Conservation (phyloP, 1,139 yeast species). For the Candida anutae region DNA sequence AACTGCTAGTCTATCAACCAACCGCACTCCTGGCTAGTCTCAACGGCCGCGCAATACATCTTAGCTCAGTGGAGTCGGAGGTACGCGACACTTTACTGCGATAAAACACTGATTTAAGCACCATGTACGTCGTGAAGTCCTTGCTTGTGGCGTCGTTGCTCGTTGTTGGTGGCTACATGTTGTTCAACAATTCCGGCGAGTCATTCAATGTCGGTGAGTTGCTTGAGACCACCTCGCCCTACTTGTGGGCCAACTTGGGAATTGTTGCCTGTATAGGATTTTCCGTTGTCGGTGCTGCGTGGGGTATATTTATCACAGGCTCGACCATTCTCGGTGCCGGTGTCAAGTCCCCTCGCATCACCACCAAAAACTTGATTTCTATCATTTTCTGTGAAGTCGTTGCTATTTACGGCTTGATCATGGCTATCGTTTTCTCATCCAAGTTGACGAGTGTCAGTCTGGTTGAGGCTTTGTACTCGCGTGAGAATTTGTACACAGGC, state of each 20-base stretch:
- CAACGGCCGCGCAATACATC: too few species aligned
- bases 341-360: conserved; percentile 93
- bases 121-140: conserved; percentile 15
- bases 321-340: conserved; percentile 96
- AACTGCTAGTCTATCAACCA: too few species aligned
- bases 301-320: conserved; percentile 98
- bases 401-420: conserved; percentile 95
- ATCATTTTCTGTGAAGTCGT: conserved; percentile 99
- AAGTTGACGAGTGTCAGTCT: conserved; percentile 67
- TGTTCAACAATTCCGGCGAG: conserved; percentile 90
- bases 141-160: conserved; percentile 24
- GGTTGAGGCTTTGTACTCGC: conserved; percentile 54
- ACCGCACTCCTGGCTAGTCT: too few species aligned
- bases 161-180: conserved; percentile 53
- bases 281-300: conserved; percentile 95
- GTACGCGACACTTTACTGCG: too few species aligned
- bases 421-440: conserved; percentile 95
- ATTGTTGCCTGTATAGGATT: conserved; percentile 90
- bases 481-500: conserved; percentile 86
- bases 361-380: conserved; percentile 92
- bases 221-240: conserved; percentile 81
- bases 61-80: too few species aligned
- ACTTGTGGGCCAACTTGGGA: conserved; percentile 94
- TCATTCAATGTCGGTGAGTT: conserved; percentile 85
- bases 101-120: too few species aligned